A percentile compares a stretch with the other conserved stretches of the same genome.
Conservation (phyloP, 495 filamentous ascomycete genomes). For the Bathelium albidoporum region DNA sequence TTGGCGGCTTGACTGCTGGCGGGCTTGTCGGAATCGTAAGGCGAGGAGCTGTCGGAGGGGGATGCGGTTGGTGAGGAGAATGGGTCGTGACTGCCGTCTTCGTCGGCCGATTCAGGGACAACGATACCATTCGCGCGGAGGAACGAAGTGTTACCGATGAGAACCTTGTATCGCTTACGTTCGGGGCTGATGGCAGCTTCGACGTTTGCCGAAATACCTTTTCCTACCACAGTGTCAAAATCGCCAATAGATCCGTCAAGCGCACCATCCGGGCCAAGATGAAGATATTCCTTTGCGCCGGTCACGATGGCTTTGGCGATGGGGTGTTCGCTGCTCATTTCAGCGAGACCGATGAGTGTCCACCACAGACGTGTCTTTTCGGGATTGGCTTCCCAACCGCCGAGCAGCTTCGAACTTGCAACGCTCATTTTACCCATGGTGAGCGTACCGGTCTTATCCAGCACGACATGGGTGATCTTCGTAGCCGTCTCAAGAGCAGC, state of each 20-base stretch:
- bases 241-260: constrained; percentile 75
- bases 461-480: constrained; percentile 83
- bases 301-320: constrained; percentile 74
- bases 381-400: constrained; percentile 57
- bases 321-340: constrained; percentile 91
- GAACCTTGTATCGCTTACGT: constrained; percentile 58
- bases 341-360: constrained; percentile 83
- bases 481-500: constrained; percentile 88
- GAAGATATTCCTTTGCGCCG: constrained; percentile 63
- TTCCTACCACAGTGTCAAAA: constrained; percentile 74
- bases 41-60: constrained; percentile 16
- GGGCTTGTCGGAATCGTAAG: constrained; percentile 30
- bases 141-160: constrained; percentile 74
- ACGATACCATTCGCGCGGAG: constrained; percentile 56
- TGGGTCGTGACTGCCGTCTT: constrained; percentile 42
- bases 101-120: constrained; percentile 47
- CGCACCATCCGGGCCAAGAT: constrained; percentile 57
- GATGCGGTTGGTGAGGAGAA: constrained; percentile 19
- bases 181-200: constrained; percentile 61
- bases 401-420: constrained; percentile 52
- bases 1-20: constrained; percentile 47
- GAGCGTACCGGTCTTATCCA: constrained; percentile 98
- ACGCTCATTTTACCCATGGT: constrained; percentile 94
- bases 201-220: constrained; percentile 72
- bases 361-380: constrained; percentile 77